Conservation (phyloP, 2,329 filamentous ascomycete genomes). For the Colletotrichum sp. region DNA sequence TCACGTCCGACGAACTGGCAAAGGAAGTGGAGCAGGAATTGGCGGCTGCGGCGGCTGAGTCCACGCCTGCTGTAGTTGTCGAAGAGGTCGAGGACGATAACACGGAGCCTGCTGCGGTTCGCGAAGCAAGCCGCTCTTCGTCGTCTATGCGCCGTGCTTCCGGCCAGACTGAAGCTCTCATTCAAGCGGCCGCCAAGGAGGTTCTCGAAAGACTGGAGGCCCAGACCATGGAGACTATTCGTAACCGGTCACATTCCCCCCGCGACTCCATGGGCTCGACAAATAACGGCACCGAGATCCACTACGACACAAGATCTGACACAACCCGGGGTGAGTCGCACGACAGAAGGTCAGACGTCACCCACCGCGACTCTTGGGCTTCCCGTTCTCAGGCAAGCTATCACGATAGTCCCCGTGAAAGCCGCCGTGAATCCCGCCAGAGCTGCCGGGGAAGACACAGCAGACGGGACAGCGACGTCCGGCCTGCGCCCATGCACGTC, state of each 20-base stretch:
- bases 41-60: not conserved
- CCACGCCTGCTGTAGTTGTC: not conserved
- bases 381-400: not conserved
- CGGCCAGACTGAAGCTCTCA: slow-evolving; percentile 54
- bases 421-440: not conserved
- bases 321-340: not conserved
- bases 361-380: not conserved
- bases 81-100: not conserved
- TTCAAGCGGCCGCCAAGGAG: slow-evolving; percentile 56
- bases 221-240: slow-evolving; percentile 29
- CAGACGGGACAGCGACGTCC: not conserved
- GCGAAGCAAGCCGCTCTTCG: slow-evolving; percentile 20
- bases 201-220: slow-evolving; percentile 54
- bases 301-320: slow-evolving; percentile 30
- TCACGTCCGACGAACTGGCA: not conserved
- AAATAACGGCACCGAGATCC: slow-evolving; percentile 31
- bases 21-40: not conserved
- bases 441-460: not conserved
- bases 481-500: not conserved
- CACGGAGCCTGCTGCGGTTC: not conserved
- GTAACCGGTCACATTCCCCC: slow-evolving; percentile 21
- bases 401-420: not conserved
- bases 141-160: slow-evolving; percentile 42
- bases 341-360: slow-evolving; percentile 2
- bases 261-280: slow-evolving; percentile 22